Percentiles rank a stretch among this genome's conserved stretches.
Evolutionary conservation across 345 rosid species (phyloP).

Genomic region (Combretum micranthum): DNA sequence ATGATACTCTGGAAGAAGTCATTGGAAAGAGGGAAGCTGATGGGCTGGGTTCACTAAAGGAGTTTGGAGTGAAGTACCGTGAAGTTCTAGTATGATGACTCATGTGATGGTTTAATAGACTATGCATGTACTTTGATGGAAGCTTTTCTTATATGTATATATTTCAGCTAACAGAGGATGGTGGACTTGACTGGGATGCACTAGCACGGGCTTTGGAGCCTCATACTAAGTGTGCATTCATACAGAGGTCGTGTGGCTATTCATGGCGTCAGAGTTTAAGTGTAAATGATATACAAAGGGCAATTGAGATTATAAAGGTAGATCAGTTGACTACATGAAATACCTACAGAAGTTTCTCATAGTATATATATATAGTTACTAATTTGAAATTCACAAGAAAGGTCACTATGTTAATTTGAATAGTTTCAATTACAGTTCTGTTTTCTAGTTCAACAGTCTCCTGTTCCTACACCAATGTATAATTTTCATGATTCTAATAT

Average conservation of each 20-base stretch:
- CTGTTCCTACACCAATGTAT: neutral
- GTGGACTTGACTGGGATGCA: conserved; percentile 50
- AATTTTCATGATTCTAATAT: conserved; percentile 4
- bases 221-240: conserved; percentile 53
- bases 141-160: conserved; percentile 6
- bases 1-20: conserved; percentile 67
- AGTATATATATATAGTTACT: neutral
- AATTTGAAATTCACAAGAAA: neutral
- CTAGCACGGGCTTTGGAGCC: conserved; percentile 31
- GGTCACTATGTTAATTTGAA: neutral
- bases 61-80: conserved; percentile 53
- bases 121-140: conserved; percentile 1
- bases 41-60: conserved; percentile 53
- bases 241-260: conserved; percentile 63
- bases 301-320: conserved; percentile 56
- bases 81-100: conserved; percentile 48
- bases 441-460: neutral
- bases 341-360: neutral
- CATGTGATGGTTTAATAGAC: neutral
- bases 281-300: conserved; percentile 46
- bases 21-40: conserved; percentile 48
- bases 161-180: conserved; percentile 46
- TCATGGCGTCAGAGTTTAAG: conserved; percentile 62
- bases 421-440: too few relatives aligned
- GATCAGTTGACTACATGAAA: conserved; percentile 2